phyloP scores from a whole-genome alignment of 139 green algal genomes.

The Coccomyxa sp. region DNA sequence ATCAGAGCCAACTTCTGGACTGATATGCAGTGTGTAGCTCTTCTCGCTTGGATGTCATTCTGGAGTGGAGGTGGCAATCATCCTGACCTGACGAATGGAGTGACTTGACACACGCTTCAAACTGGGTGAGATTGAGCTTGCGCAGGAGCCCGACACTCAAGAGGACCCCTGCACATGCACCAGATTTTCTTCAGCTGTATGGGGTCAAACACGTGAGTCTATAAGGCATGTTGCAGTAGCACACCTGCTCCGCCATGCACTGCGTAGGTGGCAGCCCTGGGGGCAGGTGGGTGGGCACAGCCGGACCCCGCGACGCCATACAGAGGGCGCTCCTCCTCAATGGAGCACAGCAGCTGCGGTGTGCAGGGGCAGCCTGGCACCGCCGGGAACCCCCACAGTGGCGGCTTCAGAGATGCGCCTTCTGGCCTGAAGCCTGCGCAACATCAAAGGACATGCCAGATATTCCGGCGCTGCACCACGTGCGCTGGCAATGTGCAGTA shows the following conservation, averaged over 20 bases:
- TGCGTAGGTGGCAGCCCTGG: background rate
- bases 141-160: slow-evolving; percentile 31
- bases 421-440: background rate
- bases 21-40: too few relatives aligned
- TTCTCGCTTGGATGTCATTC: too few relatives aligned
- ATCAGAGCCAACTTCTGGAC: too few relatives aligned
- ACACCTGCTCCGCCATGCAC: background rate
- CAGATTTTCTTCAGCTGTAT: too few relatives aligned
- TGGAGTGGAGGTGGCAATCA: too few relatives aligned
- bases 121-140: slow-evolving; percentile 9
- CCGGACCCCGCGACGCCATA: slow-evolving; percentile 4
- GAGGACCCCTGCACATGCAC: slow-evolving; percentile 22
- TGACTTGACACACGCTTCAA: slow-evolving; percentile 23
- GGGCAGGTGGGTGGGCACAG: background rate
- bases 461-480: too few relatives aligned
- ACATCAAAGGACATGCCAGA: too few relatives aligned
- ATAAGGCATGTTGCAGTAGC: slow-evolving; percentile 22
- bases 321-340: slow-evolving; percentile 11
- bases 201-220: slow-evolving; percentile 2
- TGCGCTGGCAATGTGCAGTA: too few relatives aligned
- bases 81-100: slow-evolving; percentile 29
- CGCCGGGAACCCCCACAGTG: background rate
- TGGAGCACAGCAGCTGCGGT: slow-evolving; percentile 20
- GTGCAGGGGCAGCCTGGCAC: slow-evolving; percentile 32
- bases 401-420: background rate